Evolutionary conservation across 352 stramenopile species (phyloP).

Genomic region (Elongisporangium anandrum): DNA sequence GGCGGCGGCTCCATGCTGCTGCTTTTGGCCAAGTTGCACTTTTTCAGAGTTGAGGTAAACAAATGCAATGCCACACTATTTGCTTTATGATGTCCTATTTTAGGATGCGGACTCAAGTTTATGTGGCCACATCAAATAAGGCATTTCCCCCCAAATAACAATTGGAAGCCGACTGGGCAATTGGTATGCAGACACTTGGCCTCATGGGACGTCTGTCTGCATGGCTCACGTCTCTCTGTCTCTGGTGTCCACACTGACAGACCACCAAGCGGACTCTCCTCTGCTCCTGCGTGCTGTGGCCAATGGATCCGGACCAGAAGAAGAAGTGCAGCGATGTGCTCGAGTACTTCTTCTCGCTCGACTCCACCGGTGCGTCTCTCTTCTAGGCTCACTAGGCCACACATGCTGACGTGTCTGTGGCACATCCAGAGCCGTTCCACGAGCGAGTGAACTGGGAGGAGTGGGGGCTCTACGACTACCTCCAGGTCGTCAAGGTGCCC

Average conservation of each 20-base stretch:
- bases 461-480: slow-evolving; percentile 89
- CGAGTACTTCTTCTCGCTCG: slow-evolving; percentile 80
- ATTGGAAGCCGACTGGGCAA: neutral
- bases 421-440: slow-evolving; percentile 63
- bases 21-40: too few species aligned
- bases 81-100: neutral
- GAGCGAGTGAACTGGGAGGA: slow-evolving; percentile 89
- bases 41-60: too few species aligned
- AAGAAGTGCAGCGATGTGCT: slow-evolving; percentile 80
- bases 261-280: too few species aligned
- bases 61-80: neutral
- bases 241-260: neutral
- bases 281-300: too few species aligned
- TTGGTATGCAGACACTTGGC: too few species aligned
- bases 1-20: too few species aligned
- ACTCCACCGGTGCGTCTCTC: slow-evolving; percentile 55
- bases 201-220: neutral
- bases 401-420: neutral
- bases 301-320: slow-evolving; percentile 75
- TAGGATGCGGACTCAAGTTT: neutral
- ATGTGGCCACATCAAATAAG: neutral
- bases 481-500: slow-evolving; percentile 87
- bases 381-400: too few species aligned
- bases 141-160: neutral
- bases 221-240: neutral